Evolutionary conservation across 169 alveolate genomes (phyloP), one percentile per base, ranked within the genome.

Genomic region (Plasmodium coatneyi): DNA sequence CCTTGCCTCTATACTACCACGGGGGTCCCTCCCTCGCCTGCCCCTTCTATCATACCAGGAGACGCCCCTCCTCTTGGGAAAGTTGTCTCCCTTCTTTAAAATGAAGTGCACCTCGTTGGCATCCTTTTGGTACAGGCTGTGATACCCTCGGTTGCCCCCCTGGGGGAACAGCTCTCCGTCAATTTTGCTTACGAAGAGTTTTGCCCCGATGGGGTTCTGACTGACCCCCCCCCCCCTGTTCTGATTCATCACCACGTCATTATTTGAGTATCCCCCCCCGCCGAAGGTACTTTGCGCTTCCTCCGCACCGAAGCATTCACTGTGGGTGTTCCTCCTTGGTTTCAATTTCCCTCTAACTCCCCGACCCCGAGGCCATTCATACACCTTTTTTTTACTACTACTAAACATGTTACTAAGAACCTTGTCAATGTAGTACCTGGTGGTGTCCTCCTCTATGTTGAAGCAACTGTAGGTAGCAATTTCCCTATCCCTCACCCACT

Each of bases 341-440:
- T n/a, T 36, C 41, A 36, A 43, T 16, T 72, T n/a, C 19, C 32
- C 43, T 49, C 46, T 76, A 25, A n/a, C 22, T 28, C 41, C 80
- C 78, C 28, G 39, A 2, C 46, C 43, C 30, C 41, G 19, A 30
- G 52, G 43, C 80, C 84, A 86, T 9, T 86, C 60, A 16, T 60
- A 87, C 30, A 87, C 71, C 5, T 30, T 39, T 34, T 78, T 78
- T 66, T 87, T 76, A 39, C 60, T 79, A 54, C 34, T 79, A 10
- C 83, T 87, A 78, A 87, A 87, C 93, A 87, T 87, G 49, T 66
- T 87, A 34, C 66, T 87, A 10, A 87, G 36, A 79, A 87, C 66
- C 12, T 78, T 78, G 34, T 87, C 93, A 3, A 87, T 41, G 28
- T 87, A 60, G 71, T 79, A 79, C 34, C 93, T 78, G 3, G 93